These are phyloP conservation scores for Fusarium pseudograminearum DNA, from an alignment of 2,329 filamentous ascomycete genomes.

Conservation along the genomic window DNA sequence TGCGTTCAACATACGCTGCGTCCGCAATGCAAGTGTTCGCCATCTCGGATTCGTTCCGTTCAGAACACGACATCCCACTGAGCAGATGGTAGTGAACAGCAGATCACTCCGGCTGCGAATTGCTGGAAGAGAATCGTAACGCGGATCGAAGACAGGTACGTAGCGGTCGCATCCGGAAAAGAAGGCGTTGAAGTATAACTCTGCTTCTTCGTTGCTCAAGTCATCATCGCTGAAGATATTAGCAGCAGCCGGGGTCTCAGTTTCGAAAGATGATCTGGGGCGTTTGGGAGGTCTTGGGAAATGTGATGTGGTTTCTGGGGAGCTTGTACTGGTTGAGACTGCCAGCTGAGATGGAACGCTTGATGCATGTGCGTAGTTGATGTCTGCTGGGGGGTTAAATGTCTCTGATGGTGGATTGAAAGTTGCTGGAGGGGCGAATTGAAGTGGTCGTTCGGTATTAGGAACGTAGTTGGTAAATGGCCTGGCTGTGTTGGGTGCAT, in stretches of 20 bases:
- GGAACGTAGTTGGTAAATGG: background rate
- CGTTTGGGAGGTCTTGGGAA: background rate
- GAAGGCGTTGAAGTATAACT: conserved; percentile 18
- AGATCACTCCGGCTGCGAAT: background rate
- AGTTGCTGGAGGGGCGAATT: accelerated
- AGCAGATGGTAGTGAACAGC: conserved; percentile 15
- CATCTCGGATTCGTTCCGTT: conserved; percentile 6
- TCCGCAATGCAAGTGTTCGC: conserved; percentile 4
- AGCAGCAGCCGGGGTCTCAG: background rate
- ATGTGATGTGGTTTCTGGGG: background rate
- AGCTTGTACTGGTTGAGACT: background rate
- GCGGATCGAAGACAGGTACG: conserved; percentile 11
- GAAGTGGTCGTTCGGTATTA: background rate
- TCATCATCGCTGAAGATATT: background rate
- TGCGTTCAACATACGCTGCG: conserved; percentile 22
- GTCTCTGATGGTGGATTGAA: accelerated
- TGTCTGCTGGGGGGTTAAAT: accelerated
- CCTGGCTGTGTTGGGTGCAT: accelerated
- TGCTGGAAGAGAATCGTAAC: background rate
- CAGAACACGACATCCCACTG: conserved; percentile 19
- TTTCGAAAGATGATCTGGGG: conserved; percentile 1
- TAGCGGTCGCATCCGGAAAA: conserved; percentile 25
- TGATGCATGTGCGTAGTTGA: background rate
- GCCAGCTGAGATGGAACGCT: background rate
- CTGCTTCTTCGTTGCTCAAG: background rate